Conservation (phyloP, 1,284 basidiomycete species). For the Ganoderma lingzhi region DNA sequence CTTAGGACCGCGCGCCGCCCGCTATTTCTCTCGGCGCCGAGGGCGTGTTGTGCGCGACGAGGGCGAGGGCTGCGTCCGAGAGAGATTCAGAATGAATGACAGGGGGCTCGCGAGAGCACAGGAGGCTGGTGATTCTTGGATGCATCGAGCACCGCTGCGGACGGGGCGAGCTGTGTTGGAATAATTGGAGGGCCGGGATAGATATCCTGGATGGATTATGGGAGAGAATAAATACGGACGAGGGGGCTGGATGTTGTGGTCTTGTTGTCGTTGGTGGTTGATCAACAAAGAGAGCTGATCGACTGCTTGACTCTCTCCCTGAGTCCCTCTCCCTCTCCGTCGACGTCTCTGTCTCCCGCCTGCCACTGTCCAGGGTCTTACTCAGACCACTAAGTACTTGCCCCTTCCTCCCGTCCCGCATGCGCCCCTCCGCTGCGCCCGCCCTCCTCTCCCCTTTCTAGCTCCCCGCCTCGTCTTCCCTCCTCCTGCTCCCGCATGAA, state of each 20-base stretch:
- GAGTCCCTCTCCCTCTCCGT: conserved; percentile 12
- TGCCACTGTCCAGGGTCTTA: conserved; percentile 10
- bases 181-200: not conserved
- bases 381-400: conserved; percentile 1
- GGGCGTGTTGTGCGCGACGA: conserved; percentile 1
- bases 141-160: not conserved
- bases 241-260: not conserved
- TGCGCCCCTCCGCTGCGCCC: conserved; percentile 22
- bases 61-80: conserved; percentile 1
- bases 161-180: not conserved
- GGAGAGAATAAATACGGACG: not conserved
- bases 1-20: not conserved
- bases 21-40: not conserved
- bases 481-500: conserved; percentile 12
- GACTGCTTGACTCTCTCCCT: conserved; percentile 13
- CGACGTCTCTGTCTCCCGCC: conserved; percentile 15
- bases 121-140: not conserved
- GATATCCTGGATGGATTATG: not conserved
- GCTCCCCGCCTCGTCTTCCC: conserved; percentile 8
- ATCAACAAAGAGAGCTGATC: conserved; percentile 23
- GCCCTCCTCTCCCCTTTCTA: conserved; percentile 13
- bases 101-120: conserved; percentile 1
- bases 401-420: conserved; percentile 17
- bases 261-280: conserved; percentile 11
- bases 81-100: not conserved